A percentile compares a stretch with the other conserved stretches of the same genome.
These are phyloP conservation scores for Nemania bipapillata DNA, from an alignment of 2,329 filamentous ascomycete genomes.

Conservation along the genomic window DNA sequence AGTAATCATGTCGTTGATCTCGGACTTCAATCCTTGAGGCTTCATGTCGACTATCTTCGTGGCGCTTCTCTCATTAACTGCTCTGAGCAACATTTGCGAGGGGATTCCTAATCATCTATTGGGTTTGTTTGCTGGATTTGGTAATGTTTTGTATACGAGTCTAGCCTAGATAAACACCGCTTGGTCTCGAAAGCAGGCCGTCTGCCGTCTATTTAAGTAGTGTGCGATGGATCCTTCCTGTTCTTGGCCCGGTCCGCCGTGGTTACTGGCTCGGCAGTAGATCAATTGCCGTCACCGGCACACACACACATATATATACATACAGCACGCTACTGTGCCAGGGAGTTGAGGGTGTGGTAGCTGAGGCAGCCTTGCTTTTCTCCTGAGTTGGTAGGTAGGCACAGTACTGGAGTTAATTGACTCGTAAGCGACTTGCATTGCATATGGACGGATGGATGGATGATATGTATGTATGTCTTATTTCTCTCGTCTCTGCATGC, in stretches of 20 bases:
- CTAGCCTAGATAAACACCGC: too few species aligned
- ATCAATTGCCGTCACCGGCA: not conserved
- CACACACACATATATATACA: not conserved
- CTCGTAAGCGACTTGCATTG: conserved; percentile 23
- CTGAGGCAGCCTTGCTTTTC: not conserved
- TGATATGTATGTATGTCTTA: not conserved
- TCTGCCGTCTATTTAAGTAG: not conserved
- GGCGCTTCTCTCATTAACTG: not conserved
- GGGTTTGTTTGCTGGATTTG: not conserved
- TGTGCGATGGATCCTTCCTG: not conserved
- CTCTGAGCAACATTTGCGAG: not conserved
- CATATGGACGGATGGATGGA: not conserved
- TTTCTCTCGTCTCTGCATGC: not conserved
- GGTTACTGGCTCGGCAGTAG: not conserved
- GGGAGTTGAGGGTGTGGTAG: not conserved
- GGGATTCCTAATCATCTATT: not conserved
- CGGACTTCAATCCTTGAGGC: not conserved
- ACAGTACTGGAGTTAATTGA: conserved; percentile 18
- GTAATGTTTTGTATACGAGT: not conserved
- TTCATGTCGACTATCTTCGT: not conserved
- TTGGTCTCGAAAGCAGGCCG: not conserved
- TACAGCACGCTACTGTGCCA: too few species aligned
- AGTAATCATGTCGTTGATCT: not conserved
- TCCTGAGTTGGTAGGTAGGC: not conserved
- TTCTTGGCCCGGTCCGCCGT: not conserved